Base-by-base conservation (phyloP, 1,284 basidiomycete genomes). In the Lignosus rhinocerotis region DNA sequence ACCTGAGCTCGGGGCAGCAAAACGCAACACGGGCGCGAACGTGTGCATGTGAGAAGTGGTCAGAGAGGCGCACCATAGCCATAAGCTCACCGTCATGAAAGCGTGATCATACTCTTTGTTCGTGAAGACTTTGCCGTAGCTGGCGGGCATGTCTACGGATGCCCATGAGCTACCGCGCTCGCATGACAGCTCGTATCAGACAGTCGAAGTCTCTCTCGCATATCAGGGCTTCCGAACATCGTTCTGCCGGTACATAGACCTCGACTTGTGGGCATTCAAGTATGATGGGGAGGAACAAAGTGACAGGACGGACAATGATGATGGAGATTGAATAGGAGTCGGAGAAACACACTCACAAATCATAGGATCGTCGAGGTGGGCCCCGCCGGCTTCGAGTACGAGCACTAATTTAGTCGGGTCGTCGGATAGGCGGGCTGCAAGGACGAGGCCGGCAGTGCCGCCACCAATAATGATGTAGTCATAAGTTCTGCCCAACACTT, bases 301-400 rank as follows among this genome's bases (percentile, higher is more conserved):
- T 11, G 17, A 36, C 9, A 10, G 34, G n/a, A 21, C 34, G 8
- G 25, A 32, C 21, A 41, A 10, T 10, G 21, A 10, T 11, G n/a
- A 19, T 10, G 30, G 34, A 39, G 12, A 41, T 14, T 2, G n/a
- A 61, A 46, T 16, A 16, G n/a, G 9, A 41, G 53, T 67, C 12
- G 31, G n/a, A 33, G n/a, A 46, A 17, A 16, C 2, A 8, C 5
- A 25, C 51, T 48, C 41, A 57, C 56, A 47, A 30, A 74, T 66
- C n/a, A 67, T 63, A 8, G 68, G 67, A 53, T 76, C 73, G 36
- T 72, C 65, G 14, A 75, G 45, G 49, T 73, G 71, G 12, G 67
- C 67, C 14, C 64, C 64, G 9, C 78, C 77, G 4, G 75, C 76
- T 64, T 78, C 76, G 16, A 78, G 64, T 9, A 79, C 73, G n/a